These are phyloP conservation scores for Penicillium herquei DNA, from an alignment of 495 filamentous ascomycete species.

Conservation along the genomic window DNA sequence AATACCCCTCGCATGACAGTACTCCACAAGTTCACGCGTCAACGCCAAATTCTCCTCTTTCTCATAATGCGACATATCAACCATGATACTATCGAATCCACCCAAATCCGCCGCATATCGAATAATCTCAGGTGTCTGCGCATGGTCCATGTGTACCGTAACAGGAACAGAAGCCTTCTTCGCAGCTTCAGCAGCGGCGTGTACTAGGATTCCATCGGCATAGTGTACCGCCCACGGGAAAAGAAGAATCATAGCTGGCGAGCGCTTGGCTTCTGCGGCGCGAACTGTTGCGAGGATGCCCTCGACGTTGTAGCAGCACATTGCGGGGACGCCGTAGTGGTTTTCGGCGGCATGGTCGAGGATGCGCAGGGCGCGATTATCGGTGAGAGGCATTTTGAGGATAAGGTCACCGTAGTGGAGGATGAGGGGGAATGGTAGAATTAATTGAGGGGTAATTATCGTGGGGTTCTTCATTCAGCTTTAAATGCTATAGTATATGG, in stretches of 20 bases:
- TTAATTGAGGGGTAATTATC: background rate
- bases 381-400: conserved; percentile 46
- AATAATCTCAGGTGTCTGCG: conserved; percentile 70
- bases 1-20: conserved; percentile 74
- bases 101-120: conserved; percentile 61
- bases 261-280: conserved; percentile 70
- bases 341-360: conserved; percentile 59
- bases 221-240: conserved; percentile 85
- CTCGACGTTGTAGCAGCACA: conserved; percentile 88
- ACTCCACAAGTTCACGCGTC: conserved; percentile 66
- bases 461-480: background rate
- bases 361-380: conserved; percentile 67
- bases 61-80: conserved; percentile 80
- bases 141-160: conserved; percentile 75
- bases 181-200: conserved; percentile 62
- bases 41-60: conserved; percentile 74
- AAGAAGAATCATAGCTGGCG: conserved; percentile 78
- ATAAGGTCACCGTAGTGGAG: too few species aligned
- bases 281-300: conserved; percentile 75
- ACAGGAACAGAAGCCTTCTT: conserved; percentile 66
- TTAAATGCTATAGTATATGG: background rate
- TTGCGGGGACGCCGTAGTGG: conserved; percentile 53
- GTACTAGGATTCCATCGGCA: conserved; percentile 60
- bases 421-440: background rate
- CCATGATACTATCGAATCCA: conserved; percentile 79